Conservation (phyloP, 2,329 filamentous ascomycete genomes). For the Alternaria ethzedia region DNA sequence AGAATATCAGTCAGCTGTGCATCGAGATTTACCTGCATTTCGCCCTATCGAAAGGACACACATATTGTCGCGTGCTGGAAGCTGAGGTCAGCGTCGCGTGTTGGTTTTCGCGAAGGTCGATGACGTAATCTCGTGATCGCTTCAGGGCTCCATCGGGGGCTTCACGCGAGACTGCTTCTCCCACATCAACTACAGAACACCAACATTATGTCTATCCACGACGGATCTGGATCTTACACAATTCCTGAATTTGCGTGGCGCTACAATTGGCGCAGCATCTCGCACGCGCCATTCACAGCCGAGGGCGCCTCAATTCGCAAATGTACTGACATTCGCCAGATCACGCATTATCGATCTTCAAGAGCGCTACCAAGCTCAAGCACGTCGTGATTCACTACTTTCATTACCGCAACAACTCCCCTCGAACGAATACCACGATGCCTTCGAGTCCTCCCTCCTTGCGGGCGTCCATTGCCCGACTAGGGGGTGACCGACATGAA, state of each 20-base stretch:
- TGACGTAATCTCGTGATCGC: background rate
- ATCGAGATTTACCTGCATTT: background rate
- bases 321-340: conserved; percentile 3
- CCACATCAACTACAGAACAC: background rate
- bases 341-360: conserved; percentile 11
- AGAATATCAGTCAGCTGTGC: background rate
- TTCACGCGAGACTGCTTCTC: background rate
- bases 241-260: background rate
- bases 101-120: background rate
- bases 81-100: background rate
- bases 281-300: background rate
- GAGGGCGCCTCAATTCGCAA: background rate
- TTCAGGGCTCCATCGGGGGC: background rate
- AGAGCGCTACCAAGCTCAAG: conserved; percentile 10
- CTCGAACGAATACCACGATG: background rate
- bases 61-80: background rate
- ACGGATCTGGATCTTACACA: background rate
- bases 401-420: background rate
- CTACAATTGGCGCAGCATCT: background rate
- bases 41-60: background rate
- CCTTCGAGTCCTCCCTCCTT: background rate
- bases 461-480: background rate
- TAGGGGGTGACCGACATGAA: background rate
- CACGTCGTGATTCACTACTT: background rate
- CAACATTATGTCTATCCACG: background rate